phyloP scores from a whole-genome alignment of 257 asterid genomes.

The Voacanga thouarsii region DNA sequence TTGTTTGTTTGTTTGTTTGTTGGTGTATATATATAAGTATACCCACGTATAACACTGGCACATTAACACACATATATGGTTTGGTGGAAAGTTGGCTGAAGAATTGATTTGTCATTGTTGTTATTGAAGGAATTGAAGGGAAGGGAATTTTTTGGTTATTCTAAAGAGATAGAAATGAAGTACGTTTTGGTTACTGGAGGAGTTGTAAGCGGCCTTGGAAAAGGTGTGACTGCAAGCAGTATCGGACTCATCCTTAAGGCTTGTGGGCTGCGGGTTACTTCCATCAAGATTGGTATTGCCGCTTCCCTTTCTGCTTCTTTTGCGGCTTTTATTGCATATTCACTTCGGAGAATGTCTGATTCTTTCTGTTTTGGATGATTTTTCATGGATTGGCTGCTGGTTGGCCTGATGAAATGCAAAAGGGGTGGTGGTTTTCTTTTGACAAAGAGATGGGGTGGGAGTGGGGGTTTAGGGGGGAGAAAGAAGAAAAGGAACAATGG shows the following conservation, averaged over 20 bases:
- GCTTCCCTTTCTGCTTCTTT: neutral
- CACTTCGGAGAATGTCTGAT: neutral
- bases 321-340: neutral
- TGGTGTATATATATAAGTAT: neutral
- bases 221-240: constrained; percentile 97
- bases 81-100: constrained; percentile 3
- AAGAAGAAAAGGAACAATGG: neutral
- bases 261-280: constrained; percentile 87
- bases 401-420: constrained; percentile 3
- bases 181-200: constrained; percentile 95
- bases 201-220: constrained; percentile 93
- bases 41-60: neutral
- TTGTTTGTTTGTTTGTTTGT: neutral
- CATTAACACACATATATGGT: constrained; percentile 1
- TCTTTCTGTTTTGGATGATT: neutral
- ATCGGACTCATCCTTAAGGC: constrained; percentile 87
- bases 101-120: constrained; percentile 18
- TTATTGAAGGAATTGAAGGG: constrained; percentile 22
- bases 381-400: neutral
- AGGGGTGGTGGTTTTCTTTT: neutral
- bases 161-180: constrained; percentile 50
- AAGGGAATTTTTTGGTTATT: neutral
- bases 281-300: constrained; percentile 77
- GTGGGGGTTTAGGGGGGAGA: neutral
- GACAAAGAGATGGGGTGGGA: neutral